Conservation (phyloP, 371 early-diverging fungal genomes). For the Rhizopus stolonifer region DNA sequence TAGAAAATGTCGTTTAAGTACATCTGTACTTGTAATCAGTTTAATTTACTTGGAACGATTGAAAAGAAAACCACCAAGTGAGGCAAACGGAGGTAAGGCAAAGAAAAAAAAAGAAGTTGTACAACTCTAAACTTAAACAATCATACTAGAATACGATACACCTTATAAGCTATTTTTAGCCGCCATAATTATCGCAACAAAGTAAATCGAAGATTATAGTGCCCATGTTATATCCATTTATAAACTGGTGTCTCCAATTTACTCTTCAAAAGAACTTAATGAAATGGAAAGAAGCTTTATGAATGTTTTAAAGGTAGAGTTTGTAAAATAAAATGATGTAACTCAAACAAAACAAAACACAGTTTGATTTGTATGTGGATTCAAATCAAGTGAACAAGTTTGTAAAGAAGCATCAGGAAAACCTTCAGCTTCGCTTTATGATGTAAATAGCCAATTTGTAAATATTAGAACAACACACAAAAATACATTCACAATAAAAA, state of each 20-base stretch:
- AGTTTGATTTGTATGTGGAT: constrained; percentile 31
- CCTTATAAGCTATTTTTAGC: constrained; percentile 74
- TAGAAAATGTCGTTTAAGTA: constrained; percentile 39
- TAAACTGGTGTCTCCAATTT: constrained; percentile 43
- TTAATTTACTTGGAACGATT: constrained; percentile 72
- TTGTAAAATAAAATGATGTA: not conserved
- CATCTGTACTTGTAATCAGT: constrained; percentile 57
- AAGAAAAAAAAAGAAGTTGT: not conserved
- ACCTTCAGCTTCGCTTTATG: not conserved
- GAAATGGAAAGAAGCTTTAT: constrained; percentile 53
- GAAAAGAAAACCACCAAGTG: constrained; percentile 54
- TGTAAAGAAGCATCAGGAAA: constrained; percentile 26
- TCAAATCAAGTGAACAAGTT: constrained; percentile 25
- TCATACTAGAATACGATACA: constrained; percentile 60
- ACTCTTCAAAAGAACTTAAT: constrained; percentile 58
- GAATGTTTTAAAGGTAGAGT: constrained; percentile 25
- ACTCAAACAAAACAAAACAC: not conserved
- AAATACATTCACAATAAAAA: no score
- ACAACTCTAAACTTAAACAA: not conserved
- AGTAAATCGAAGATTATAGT: constrained; percentile 62
- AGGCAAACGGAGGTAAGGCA: constrained; percentile 58
- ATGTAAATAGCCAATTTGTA: no score
- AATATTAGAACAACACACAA: no score
- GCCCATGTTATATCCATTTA: constrained; percentile 33
- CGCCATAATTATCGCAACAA: constrained; percentile 70